phyloP scores from a whole-genome alignment of 2,329 filamentous ascomycete genomes.

The Colletotrichum sp. region DNA sequence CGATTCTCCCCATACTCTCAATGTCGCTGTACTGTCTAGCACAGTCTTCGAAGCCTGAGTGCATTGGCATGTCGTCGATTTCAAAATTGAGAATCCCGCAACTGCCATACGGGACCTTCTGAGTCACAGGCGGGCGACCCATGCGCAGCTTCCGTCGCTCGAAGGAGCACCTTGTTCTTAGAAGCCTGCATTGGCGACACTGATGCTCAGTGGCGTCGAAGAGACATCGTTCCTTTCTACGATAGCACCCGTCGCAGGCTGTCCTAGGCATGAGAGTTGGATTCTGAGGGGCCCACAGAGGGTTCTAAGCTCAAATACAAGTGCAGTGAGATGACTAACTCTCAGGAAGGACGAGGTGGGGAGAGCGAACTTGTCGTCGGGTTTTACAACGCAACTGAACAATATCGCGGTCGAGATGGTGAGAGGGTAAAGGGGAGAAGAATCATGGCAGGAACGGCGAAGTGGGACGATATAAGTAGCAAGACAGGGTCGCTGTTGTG shows the following conservation, averaged over 20 bases:
- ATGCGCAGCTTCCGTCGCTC: neutral
- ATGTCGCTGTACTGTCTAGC: neutral
- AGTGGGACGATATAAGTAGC: neutral
- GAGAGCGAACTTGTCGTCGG: neutral
- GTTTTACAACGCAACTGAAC: neutral
- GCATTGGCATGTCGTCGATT: neutral
- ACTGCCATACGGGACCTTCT: neutral
- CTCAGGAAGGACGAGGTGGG: neutral
- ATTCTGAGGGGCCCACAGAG: neutral
- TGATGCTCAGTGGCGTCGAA: neutral
- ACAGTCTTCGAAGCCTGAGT: neutral
- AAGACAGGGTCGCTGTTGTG: neutral
- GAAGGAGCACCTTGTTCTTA: neutral
- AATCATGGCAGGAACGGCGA: neutral
- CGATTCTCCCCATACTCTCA: fast-evolving
- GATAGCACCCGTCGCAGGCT: neutral
- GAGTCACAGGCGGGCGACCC: neutral
- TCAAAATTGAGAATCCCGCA: neutral
- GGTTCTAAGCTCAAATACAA: neutral
- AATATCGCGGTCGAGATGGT: neutral
- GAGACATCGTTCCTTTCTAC: neutral
- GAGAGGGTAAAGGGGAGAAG: neutral
- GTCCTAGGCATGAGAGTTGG: neutral
- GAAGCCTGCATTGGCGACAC: neutral
- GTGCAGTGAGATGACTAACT: neutral